Conservation (phyloP, 305 asterid species). For the Ilex paraguariensis region DNA sequence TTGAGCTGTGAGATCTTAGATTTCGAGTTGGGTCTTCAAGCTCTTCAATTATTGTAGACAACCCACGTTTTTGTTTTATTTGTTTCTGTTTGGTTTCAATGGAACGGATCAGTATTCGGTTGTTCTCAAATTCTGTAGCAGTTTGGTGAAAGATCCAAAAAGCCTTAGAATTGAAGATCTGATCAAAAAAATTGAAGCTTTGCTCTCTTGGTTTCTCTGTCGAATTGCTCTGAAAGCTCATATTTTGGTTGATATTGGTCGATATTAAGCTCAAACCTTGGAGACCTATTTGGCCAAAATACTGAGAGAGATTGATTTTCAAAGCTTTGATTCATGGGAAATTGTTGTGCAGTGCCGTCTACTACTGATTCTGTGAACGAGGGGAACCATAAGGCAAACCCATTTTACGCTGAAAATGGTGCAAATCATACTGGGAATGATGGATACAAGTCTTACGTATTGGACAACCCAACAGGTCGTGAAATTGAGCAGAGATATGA, state of each 20-base stretch:
- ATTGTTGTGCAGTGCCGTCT: constrained; percentile 44
- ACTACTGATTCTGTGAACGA: constrained; percentile 23
- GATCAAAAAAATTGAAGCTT: constrained; percentile 6
- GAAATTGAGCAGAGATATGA: constrained; percentile 54
- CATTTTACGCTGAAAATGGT: constrained; percentile 29
- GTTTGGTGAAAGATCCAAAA: constrained; percentile 16
- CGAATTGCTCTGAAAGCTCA: constrained; percentile 7
- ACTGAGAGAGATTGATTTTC: not conserved
- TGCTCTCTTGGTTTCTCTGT: not conserved
- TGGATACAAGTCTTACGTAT: constrained; percentile 39
- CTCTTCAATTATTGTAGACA: too few relatives aligned
- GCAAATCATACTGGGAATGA: constrained; percentile 26
- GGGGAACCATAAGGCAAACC: constrained; percentile 31
- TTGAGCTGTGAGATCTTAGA: not conserved
- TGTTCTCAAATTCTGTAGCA: constrained; percentile 4
- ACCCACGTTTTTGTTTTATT: too few relatives aligned
- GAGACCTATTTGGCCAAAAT: constrained; percentile 1
- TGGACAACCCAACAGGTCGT: constrained; percentile 60
- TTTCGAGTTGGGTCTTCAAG: not conserved
- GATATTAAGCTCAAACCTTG: constrained; percentile 1
- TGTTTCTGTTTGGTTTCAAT: too few relatives aligned
- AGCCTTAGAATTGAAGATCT: constrained; percentile 10
- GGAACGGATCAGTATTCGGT: too few relatives aligned
- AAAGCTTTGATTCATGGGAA: constrained; percentile 31
- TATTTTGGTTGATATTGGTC: constrained; percentile 15